Conservation (phyloP, 768 basidiomycete species). For the Hygrophorus pudorinus region DNA sequence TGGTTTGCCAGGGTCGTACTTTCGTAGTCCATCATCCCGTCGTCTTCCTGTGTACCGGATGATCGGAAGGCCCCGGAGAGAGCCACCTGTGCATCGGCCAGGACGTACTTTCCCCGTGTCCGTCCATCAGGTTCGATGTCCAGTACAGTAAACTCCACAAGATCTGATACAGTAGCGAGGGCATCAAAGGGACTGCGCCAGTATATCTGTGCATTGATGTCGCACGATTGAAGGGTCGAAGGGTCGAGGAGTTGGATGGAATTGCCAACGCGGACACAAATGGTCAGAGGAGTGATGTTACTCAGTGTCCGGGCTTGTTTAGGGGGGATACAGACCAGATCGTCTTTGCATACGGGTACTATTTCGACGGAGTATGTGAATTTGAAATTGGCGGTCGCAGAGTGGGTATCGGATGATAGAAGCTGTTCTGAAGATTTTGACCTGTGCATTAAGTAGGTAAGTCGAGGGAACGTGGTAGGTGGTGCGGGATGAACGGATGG, state of each 20-base stretch:
- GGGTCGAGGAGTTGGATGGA: constrained; percentile 89
- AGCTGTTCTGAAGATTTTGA: constrained; percentile 93
- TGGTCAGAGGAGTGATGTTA: constrained; percentile 80
- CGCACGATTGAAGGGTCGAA: constrained; percentile 72
- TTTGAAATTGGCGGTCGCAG: constrained; percentile 90
- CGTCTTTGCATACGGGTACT: constrained; percentile 94
- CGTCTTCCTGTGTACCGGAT: constrained; percentile 19
- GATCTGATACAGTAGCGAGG: constrained; percentile 72
- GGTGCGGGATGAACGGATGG: neutral
- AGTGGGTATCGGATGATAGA: constrained; percentile 86
- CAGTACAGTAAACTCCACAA: constrained; percentile 90
- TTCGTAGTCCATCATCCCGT: constrained; percentile 55
- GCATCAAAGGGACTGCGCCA: constrained; percentile 90
- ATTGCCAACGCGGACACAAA: constrained; percentile 89
- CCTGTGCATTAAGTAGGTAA: constrained; percentile 26
- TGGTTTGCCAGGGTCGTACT: constrained; percentile 50
- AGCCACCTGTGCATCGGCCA: constrained; percentile 80
- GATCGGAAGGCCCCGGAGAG: constrained; percentile 73
- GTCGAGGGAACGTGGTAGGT: constrained; percentile 3
- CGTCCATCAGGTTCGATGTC: constrained; percentile 78
- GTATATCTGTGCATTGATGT: constrained; percentile 68
- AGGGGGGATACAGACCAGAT: constrained; percentile 81
- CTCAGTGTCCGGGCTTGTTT: constrained; percentile 75
- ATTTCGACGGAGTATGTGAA: constrained; percentile 98
- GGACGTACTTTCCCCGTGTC: constrained; percentile 66